Percentiles rank a stretch among this genome's conserved stretches.
Conservation (phyloP, 768 basidiomycete genomes). For the Pleurotus ostreatus region DNA sequence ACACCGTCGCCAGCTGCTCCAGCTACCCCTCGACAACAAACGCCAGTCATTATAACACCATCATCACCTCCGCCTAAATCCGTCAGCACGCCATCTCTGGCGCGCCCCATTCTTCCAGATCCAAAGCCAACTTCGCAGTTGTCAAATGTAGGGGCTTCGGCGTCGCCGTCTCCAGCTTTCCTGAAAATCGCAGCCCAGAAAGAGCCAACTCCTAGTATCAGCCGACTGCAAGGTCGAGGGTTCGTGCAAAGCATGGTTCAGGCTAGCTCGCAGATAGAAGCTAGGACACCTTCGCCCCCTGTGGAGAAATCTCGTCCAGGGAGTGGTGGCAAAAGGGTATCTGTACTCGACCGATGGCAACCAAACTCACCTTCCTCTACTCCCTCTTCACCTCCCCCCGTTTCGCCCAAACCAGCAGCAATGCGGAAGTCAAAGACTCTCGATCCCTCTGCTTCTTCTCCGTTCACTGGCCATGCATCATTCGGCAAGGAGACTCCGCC, state of each 20-base stretch:
- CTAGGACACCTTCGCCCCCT: slow-evolving; percentile 22
- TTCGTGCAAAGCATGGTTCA: slow-evolving; percentile 84
- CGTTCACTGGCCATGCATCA: slow-evolving; percentile 1
- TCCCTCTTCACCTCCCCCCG: slow-evolving; percentile 29
- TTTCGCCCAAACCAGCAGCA: slow-evolving; percentile 33
- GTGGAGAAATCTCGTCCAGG: slow-evolving; percentile 28
- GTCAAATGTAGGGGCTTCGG: slow-evolving; percentile 39
- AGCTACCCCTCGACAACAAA: slow-evolving; percentile 21
- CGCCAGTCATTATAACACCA: slow-evolving; percentile 13
- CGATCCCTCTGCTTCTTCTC: slow-evolving; percentile 16
- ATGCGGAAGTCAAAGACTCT: slow-evolving; percentile 36
- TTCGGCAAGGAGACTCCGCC: slow-evolving; percentile 8
- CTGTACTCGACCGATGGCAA: slow-evolving; percentile 75
- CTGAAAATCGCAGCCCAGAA: slow-evolving; percentile 53
- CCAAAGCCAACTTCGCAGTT: slow-evolving; percentile 39
- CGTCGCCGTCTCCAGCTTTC: slow-evolving; percentile 53
- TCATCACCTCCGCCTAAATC: slow-evolving; percentile 27
- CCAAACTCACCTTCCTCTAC: slow-evolving; percentile 26
- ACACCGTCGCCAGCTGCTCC: slow-evolving; percentile 15
- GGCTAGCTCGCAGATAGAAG: slow-evolving; percentile 54
- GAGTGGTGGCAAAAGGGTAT: slow-evolving; percentile 33
- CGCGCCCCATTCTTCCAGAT: slow-evolving; percentile 49
- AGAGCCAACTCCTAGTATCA: slow-evolving; percentile 79
- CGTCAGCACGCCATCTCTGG: slow-evolving; percentile 38
- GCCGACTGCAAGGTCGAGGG: slow-evolving; percentile 77